These are phyloP conservation scores for Candida tibetensis DNA, from an alignment of 805 yeast genomes.

Conservation along the genomic window DNA sequence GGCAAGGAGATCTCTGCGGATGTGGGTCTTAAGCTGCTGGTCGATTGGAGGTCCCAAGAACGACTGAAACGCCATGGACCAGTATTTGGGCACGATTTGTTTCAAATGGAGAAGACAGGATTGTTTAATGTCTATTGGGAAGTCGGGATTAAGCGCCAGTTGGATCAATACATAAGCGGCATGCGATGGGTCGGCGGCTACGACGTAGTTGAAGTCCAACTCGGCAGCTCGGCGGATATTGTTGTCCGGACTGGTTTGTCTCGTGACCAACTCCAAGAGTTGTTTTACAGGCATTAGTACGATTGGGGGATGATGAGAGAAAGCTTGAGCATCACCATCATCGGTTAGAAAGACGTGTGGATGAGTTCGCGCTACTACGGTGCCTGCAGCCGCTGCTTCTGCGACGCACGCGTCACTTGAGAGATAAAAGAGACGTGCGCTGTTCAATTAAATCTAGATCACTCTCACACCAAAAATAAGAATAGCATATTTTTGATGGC, in stretches of 20 bases:
- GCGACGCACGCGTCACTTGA: no score
- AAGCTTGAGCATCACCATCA: no score
- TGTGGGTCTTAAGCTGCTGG: conserved; percentile 47
- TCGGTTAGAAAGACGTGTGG: no score
- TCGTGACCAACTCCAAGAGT: conserved; percentile 7
- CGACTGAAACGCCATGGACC: conserved; percentile 83
- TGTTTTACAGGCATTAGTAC: no score
- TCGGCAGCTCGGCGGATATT: conserved; percentile 52
- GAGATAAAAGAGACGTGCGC: no score
- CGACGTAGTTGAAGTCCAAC: conserved; percentile 38
- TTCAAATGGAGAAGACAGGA: conserved; percentile 65
- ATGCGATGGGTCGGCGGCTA: conserved; percentile 49
- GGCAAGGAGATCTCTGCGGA: conserved; percentile 51
- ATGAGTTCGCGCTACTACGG: no score
- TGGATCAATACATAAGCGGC: conserved; percentile 42
- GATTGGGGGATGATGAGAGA: no score
- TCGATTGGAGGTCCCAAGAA: conserved; percentile 64
- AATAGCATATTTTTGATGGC: no score
- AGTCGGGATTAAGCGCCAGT: conserved; percentile 32
- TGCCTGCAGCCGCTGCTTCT: no score
- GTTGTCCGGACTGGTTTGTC: conserved; percentile 49
- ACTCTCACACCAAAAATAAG: no score
- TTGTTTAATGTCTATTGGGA: conserved; percentile 48
- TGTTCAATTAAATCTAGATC: no score
- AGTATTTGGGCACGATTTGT: conserved; percentile 63